phyloP scores from a whole-genome alignment of 164 flowering plant genomes.

The Macadamia integrifolia region DNA sequence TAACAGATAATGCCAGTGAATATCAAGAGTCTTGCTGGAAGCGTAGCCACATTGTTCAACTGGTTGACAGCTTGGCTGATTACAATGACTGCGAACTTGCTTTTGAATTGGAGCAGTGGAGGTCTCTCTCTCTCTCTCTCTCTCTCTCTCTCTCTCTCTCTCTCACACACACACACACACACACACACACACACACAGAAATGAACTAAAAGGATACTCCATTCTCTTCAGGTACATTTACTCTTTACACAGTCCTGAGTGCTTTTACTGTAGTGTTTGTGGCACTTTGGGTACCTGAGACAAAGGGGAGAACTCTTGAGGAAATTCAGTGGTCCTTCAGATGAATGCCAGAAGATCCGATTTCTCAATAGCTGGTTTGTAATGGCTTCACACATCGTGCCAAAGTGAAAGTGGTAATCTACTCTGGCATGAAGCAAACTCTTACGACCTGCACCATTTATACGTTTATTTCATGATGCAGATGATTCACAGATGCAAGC shows the following conservation, averaged over 20 bases:
- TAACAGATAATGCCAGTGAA: constrained; percentile 84
- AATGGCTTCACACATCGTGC: background rate
- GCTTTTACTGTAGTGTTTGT: constrained; percentile 62
- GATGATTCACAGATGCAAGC: no score
- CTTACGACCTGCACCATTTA: background rate
- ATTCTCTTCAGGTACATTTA: constrained; percentile 58
- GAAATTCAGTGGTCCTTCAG: constrained; percentile 74
- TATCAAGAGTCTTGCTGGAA: constrained; percentile 90
- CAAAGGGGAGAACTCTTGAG: constrained; percentile 75
- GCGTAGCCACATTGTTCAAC: constrained; percentile 66
- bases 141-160: constrained; percentile 14
- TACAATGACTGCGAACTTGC: constrained; percentile 65
- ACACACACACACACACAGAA: background rate
- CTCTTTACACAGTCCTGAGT: constrained; percentile 52
- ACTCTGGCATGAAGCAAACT: background rate
- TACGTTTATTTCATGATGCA: background rate
- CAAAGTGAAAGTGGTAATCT: background rate
- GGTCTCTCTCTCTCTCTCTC: constrained; percentile 26
- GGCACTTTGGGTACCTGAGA: constrained; percentile 68
- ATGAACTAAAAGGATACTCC: constrained; percentile 5
- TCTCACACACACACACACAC: background rate
- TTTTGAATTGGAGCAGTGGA: constrained; percentile 58
- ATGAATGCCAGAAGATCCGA: constrained; percentile 14
- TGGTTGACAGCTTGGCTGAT: constrained; percentile 51
- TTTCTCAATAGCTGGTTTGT: no score